These are phyloP conservation scores for Casuarina glauca DNA, from an alignment of 306 rosid genomes.

Conservation along the genomic window DNA sequence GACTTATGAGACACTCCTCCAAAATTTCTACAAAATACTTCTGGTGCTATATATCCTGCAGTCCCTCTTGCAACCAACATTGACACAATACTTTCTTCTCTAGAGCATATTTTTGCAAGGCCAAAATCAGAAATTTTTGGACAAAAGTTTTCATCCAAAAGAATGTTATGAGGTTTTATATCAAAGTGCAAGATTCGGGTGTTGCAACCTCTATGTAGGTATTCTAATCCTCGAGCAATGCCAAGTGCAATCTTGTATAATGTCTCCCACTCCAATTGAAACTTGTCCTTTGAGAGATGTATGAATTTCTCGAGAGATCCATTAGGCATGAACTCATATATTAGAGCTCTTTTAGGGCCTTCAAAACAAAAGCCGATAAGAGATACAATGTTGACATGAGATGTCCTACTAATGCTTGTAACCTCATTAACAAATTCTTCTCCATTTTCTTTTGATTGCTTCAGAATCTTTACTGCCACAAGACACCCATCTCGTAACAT, in stretches of 20 bases:
- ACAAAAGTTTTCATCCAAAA: no score
- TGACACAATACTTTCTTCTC: no score
- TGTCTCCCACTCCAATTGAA: conserved; percentile 21
- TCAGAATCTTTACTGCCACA: conserved; percentile 46
- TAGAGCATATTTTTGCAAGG: no score
- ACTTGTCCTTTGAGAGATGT: background rate
- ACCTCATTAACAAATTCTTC: no score
- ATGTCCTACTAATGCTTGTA: no score
- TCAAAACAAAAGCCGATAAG: background rate
- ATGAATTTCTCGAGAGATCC: conserved; percentile 36
- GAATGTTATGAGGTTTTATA: no score
- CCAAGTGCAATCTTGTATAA: background rate
- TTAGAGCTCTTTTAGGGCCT: conserved; percentile 26
- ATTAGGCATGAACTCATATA: conserved; percentile 35
- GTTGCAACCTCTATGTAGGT: conserved; percentile 31
- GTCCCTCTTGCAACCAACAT: no score
- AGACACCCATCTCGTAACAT: conserved; percentile 7
- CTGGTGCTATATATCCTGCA: no score
- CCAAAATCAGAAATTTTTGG: no score
- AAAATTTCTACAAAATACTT: no score
- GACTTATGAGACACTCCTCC: conserved; percentile 31
- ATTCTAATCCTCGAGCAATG: conserved; percentile 20
- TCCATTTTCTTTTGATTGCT: conserved; percentile 18
- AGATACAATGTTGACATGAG: no score
- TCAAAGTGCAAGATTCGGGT: conserved; percentile 11